phyloP scores from a whole-genome alignment of 2,329 filamentous ascomycete genomes.

The Scleromitrula shiraiana region DNA sequence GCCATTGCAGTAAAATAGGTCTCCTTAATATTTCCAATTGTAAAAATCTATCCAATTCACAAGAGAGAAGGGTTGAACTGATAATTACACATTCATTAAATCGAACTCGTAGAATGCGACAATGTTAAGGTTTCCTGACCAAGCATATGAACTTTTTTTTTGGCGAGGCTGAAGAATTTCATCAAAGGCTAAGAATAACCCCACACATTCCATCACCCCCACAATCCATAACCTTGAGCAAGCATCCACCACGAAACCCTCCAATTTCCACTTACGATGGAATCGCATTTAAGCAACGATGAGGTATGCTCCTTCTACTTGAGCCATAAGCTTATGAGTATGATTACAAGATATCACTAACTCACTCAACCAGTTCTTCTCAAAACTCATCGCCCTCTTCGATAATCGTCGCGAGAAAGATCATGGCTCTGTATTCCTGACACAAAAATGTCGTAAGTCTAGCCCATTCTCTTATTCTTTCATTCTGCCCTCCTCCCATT shows the following conservation, averaged over 20 bases:
- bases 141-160: background rate
- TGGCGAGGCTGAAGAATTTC: background rate
- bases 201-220: conserved; percentile 14
- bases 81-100: too few relatives aligned
- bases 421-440: conserved; percentile 66
- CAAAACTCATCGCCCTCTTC: conserved; percentile 6
- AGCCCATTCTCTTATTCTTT: background rate
- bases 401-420: conserved; percentile 41
- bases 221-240: conserved; percentile 11
- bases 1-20: conserved; percentile 13
- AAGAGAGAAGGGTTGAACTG: background rate
- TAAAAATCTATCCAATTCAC: background rate
- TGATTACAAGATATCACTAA: background rate
- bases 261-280: conserved; percentile 18
- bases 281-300: conserved; percentile 50
- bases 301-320: conserved; percentile 38
- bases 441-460: conserved; percentile 63
- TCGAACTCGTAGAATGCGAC: too few relatives aligned
- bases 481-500: background rate
- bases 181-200: too few relatives aligned
- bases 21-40: background rate
- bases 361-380: conserved; percentile 55
- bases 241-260: conserved; percentile 31
- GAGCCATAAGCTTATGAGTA: too few relatives aligned
- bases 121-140: too few relatives aligned